A percentile compares a stretch with the other conserved stretches of the same genome.
phyloP scores from a whole-genome alignment of 2,329 filamentous ascomycete species.

The Thelonectria olida region DNA sequence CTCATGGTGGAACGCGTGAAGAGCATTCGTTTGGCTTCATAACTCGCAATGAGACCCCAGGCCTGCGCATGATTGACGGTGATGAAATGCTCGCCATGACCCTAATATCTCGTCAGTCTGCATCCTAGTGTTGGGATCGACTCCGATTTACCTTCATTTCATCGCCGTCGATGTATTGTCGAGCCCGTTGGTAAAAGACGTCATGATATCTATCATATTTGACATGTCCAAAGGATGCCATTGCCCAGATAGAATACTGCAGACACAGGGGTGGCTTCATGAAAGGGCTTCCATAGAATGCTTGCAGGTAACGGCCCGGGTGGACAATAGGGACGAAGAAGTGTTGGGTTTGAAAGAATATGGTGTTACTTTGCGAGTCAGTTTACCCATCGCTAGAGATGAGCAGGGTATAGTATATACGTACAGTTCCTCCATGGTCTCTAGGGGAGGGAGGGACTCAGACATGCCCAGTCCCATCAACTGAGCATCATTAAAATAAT shows the following conservation, averaged over 20 bases:
- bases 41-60: slow-evolving; percentile 77
- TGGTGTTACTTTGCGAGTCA: slow-evolving; percentile 63
- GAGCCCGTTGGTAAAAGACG: slow-evolving; percentile 81
- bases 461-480: slow-evolving; percentile 84
- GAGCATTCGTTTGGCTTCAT: slow-evolving; percentile 86
- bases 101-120: slow-evolving; percentile 49
- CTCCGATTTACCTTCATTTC: slow-evolving; percentile 73
- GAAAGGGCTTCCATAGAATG: slow-evolving; percentile 76
- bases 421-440: slow-evolving; percentile 86
- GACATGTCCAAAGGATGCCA: slow-evolving; percentile 75
- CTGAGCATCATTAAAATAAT: slow-evolving; percentile 36
- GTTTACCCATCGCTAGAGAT: background rate
- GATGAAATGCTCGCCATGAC: slow-evolving; percentile 81
- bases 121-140: no score
- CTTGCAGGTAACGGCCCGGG: slow-evolving; percentile 75
- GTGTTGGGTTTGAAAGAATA: slow-evolving; percentile 81
- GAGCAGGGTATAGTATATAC: slow-evolving; percentile 40
- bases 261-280: slow-evolving; percentile 84
- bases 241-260: slow-evolving; percentile 88
- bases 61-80: slow-evolving; percentile 83
- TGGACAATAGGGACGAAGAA: slow-evolving; percentile 81
- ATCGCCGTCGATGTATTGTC: slow-evolving; percentile 84
- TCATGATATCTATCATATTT: slow-evolving; percentile 78
- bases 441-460: slow-evolving; percentile 80
- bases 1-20: slow-evolving; percentile 91